Percentiles rank a stretch among this genome's conserved stretches.
These are phyloP conservation scores for Gonium pectorale DNA, from an alignment of 139 green algal genomes.

Conservation along the genomic window DNA sequence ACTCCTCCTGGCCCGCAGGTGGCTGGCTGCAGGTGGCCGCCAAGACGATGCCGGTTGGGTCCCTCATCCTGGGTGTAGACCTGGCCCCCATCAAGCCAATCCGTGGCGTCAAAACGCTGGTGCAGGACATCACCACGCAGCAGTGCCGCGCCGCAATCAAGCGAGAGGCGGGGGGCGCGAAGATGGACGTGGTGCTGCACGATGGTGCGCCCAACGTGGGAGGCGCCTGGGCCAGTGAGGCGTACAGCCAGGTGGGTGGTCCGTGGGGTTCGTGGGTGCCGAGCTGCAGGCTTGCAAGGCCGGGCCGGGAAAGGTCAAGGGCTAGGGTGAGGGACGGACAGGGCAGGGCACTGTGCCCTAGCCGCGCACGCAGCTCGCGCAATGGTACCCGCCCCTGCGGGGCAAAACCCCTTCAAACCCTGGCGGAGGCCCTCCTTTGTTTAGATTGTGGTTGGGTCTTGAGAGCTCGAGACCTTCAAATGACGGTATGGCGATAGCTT, in stretches of 20 bases:
- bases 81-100: slow-evolving; percentile 95
- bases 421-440: too few relatives aligned
- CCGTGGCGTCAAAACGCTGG: slow-evolving; percentile 84
- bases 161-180: slow-evolving; percentile 76
- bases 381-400: too few relatives aligned
- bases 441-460: too few relatives aligned
- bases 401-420: too few relatives aligned
- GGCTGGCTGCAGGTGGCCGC: slow-evolving; percentile 88
- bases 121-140: slow-evolving; percentile 96
- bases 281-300: too few relatives aligned
- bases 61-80: slow-evolving; percentile 95
- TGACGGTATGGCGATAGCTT: too few relatives aligned
- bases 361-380: too few relatives aligned
- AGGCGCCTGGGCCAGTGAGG: slow-evolving; percentile 91
- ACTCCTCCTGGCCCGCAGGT: background rate
- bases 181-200: slow-evolving; percentile 96
- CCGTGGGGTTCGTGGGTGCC: too few relatives aligned
- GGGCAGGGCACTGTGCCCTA: too few relatives aligned
- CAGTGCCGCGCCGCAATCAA: slow-evolving; percentile 80
- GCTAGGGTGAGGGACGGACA: too few relatives aligned
- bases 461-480: too few relatives aligned
- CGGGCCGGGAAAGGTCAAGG: too few relatives aligned
- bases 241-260: slow-evolving; percentile 78
- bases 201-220: slow-evolving; percentile 99
- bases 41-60: slow-evolving; percentile 94